Base-by-base conservation (phyloP, 495 filamentous ascomycete genomes). In the Hypoxylon cercidicola region DNA sequence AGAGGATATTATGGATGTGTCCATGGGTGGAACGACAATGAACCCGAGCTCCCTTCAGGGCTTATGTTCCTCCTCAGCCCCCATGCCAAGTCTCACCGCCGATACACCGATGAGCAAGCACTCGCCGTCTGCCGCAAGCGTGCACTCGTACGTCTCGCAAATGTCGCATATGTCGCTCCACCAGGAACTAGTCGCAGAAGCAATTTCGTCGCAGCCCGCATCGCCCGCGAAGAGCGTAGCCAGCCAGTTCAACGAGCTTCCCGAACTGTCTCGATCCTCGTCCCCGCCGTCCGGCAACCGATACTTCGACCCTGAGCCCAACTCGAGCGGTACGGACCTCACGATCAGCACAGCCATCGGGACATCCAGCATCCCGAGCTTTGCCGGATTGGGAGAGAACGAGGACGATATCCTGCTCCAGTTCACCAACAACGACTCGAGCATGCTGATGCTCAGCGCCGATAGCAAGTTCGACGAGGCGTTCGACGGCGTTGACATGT, bases 181-280 rank as follows among this genome's bases (percentile, higher is more conserved):
- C 62, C 54, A 66, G 4, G 55, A 70, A 15, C 41, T 68, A 10
- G 52, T 20, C 10, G 41, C 46, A 16, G 72, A 77, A 25, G 56
- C 59, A 10, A 43, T 77, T 8, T 72, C 74, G 1, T 72, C 75
- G 18, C 74, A 72, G 40, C 78, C 81, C 0, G 67, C 64, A 13
- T 83, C 82, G 44, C 82, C 82, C 5, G 75, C 79, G 21, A 82
- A 81, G 72, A 80, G 76, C 50, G 70, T 76, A 13, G 60, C 64
- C 6, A 74, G 71, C 49, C 67, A 76, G 10, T 72, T 64, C 55
- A 75, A 76, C 55, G 79, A 75, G n/a, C 76, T 76, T 19, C 81
- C 81, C 7, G 81, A 80, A 43, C 78, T 84, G 56, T 77, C 82
- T 21, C 76, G 78, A 30, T 78, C 79, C 13, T 79, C 79, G 39